phyloP scores from a whole-genome alignment of 129 eudicot genomes.

The Chrysanthemum seticuspe region DNA sequence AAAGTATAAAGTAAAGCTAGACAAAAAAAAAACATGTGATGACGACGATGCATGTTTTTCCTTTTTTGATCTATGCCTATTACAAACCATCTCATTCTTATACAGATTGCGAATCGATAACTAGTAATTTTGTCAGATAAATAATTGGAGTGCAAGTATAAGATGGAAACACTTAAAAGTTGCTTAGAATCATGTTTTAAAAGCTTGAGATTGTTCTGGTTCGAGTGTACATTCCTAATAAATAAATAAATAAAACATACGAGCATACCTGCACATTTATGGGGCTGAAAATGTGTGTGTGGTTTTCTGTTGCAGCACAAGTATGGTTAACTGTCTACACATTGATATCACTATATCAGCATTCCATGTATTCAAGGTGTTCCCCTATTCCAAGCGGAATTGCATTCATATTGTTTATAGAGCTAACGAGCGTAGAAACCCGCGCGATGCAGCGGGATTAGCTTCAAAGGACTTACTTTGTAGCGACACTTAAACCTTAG shows the following conservation, averaged over 20 bases:
- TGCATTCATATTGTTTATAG: too few species aligned
- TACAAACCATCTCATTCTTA: conserved; percentile 2
- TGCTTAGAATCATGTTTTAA: background rate
- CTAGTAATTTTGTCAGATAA: conserved; percentile 4
- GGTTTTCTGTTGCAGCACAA: background rate
- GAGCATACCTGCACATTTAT: background rate
- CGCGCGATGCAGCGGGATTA: too few species aligned
- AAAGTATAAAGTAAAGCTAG: conserved; percentile 21
- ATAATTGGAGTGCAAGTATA: background rate
- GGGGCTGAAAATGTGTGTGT: background rate
- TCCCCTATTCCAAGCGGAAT: too few species aligned
- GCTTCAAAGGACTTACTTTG: too few species aligned
- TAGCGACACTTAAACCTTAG: too few species aligned
- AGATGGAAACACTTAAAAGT: background rate
- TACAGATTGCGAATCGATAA: conserved; percentile 2
- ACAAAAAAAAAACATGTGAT: conserved; percentile 26
- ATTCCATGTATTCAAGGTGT: background rate
- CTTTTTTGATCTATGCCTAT: conserved; percentile 25
- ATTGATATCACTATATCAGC: background rate
- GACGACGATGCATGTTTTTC: conserved; percentile 16
- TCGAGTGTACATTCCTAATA: too few species aligned
- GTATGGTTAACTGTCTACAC: background rate
- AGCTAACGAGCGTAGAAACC: too few species aligned
- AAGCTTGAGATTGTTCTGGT: background rate
- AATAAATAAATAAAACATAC: too few species aligned